A percentile compares a stretch with the other conserved stretches of the same genome.
phyloP scores from a whole-genome alignment of 345 rosid species.

The Trapa incisa region DNA sequence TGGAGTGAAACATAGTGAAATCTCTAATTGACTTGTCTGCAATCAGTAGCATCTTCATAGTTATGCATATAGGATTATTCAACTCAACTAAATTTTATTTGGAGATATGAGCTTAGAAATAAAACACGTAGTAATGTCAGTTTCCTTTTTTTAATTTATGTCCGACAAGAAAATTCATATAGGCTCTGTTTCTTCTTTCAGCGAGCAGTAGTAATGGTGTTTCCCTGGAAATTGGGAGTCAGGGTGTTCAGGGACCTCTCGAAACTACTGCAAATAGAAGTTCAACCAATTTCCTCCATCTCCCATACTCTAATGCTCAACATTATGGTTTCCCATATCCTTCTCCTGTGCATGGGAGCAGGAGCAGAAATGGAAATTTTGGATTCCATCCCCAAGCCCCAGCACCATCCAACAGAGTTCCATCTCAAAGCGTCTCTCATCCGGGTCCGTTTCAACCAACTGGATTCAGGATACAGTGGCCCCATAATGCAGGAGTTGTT shows the following conservation, averaged over 20 bases:
- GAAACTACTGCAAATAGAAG: slow-evolving; percentile 37
- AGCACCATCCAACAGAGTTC: slow-evolving; percentile 25
- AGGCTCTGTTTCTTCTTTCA: slow-evolving; percentile 2
- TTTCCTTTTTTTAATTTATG: background rate
- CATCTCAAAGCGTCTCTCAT: slow-evolving; percentile 40
- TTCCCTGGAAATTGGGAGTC: slow-evolving; percentile 34
- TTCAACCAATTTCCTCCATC: slow-evolving; percentile 27
- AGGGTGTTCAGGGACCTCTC: slow-evolving; percentile 28
- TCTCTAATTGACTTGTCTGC: background rate
- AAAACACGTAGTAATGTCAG: background rate
- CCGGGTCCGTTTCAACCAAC: slow-evolving; percentile 33
- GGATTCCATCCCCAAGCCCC: slow-evolving; percentile 41
- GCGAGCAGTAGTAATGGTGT: slow-evolving; percentile 30
- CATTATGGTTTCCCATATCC: slow-evolving; percentile 32
- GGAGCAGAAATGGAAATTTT: slow-evolving; percentile 44
- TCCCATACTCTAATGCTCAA: slow-evolving; percentile 25
- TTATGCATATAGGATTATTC: no score
- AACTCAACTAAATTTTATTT: no score
- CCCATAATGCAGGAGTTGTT: slow-evolving; percentile 20
- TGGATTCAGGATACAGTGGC: slow-evolving; percentile 37
- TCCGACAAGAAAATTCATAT: background rate
- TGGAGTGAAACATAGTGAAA: background rate
- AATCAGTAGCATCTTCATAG: no score
- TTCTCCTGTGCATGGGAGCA: slow-evolving; percentile 37
- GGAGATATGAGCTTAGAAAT: background rate